These are phyloP conservation scores for Trichosanthes cucumerina DNA, from an alignment of 306 rosid genomes.

Conservation along the genomic window DNA sequence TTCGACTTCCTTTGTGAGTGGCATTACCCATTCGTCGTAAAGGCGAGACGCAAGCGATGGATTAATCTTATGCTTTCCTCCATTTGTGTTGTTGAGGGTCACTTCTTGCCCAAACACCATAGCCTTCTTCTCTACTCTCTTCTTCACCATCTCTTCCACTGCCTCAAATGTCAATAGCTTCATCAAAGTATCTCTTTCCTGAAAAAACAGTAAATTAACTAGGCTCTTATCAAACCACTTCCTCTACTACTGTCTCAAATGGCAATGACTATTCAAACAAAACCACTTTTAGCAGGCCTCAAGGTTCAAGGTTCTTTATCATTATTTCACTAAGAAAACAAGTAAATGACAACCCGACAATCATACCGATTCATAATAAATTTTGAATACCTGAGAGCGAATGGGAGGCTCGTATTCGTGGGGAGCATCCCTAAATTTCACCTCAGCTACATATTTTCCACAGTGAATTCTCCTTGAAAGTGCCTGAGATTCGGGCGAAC, in stretches of 20 bases:
- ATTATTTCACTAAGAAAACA: background rate
- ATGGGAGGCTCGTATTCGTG: constrained; percentile 68
- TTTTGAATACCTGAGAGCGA: constrained; percentile 47
- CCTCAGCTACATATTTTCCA: constrained; percentile 93
- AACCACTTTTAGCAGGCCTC: background rate
- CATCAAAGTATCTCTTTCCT: constrained; percentile 77
- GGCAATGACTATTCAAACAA: background rate
- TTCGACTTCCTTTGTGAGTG: constrained; percentile 71
- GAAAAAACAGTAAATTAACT: constrained; percentile 6
- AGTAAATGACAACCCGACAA: background rate
- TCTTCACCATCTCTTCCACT: constrained; percentile 65
- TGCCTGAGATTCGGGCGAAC: constrained; percentile 33
- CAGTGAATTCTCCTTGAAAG: constrained; percentile 84
- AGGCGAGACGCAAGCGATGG: constrained; percentile 46
- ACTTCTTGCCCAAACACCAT: constrained; percentile 56
- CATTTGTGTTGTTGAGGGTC: constrained; percentile 15
- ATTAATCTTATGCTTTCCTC: constrained; percentile 37
- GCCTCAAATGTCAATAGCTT: constrained; percentile 56
- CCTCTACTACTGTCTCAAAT: background rate
- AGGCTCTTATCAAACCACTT: background rate
- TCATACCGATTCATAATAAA: background rate
- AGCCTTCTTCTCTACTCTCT: constrained; percentile 84
- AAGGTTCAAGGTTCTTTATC: background rate
- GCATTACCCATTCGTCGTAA: constrained; percentile 72
- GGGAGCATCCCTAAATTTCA: constrained; percentile 69